Conservation (phyloP, 768 basidiomycete genomes). For the Kwoniella dendrophila region DNA sequence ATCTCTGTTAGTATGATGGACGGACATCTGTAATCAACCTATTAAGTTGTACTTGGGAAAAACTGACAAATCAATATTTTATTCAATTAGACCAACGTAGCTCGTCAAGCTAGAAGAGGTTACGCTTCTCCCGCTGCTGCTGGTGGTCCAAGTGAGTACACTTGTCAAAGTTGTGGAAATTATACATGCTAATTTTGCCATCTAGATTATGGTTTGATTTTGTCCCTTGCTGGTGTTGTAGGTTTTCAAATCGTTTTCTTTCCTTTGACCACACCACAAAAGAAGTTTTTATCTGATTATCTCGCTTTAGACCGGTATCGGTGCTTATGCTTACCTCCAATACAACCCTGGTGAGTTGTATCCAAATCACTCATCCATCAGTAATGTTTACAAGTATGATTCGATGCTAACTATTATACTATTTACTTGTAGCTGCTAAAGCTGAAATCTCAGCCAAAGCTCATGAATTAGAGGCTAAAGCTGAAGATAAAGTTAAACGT, state of each 20-base stretch:
- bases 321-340: constrained; percentile 26
- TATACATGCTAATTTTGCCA: background rate
- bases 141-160: constrained; percentile 20
- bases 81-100: constrained; percentile 15
- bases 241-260: background rate
- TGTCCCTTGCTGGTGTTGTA: constrained; percentile 23
- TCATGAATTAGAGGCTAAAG: constrained; percentile 21
- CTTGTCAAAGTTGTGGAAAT: background rate
- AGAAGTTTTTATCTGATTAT: background rate
- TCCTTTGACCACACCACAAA: background rate
- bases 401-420: background rate
- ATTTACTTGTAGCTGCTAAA: constrained; percentile 16
- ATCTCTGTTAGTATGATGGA: constrained; percentile 3
- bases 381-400: no score
- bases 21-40: background rate
- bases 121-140: constrained; percentile 18
- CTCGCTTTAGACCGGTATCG: constrained; percentile 18
- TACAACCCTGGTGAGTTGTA: constrained; percentile 27
- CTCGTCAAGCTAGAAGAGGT: constrained; percentile 18
- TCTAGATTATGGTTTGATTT: constrained; percentile 19
- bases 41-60: background rate
- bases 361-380: background rate
- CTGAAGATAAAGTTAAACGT: constrained; percentile 19
- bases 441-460: constrained; percentile 22
- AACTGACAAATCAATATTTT: background rate